Conservation (phyloP, 2,329 filamentous ascomycete genomes). For the Phialemoniopsis sp. region DNA sequence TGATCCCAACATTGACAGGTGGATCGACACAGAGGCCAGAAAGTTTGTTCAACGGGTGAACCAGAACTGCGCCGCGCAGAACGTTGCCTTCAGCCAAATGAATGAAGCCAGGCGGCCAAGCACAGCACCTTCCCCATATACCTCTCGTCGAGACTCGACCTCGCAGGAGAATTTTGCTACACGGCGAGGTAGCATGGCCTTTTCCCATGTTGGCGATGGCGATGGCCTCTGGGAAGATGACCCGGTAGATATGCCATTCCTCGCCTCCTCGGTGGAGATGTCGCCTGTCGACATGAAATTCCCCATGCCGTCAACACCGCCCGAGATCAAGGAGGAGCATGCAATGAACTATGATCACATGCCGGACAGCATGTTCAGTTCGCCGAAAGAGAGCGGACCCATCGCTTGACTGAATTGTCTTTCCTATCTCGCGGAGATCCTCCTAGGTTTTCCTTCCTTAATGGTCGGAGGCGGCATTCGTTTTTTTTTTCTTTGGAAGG, state of each 20-base stretch:
- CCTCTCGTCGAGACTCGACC: no score
- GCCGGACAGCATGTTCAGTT: constrained; percentile 25
- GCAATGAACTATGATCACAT: constrained; percentile 30
- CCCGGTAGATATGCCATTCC: no score
- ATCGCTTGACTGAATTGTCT: no score
- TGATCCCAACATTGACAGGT: constrained; percentile 47
- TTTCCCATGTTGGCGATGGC: constrained; percentile 12
- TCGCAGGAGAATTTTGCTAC: background rate
- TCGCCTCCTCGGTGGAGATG: constrained; percentile 10
- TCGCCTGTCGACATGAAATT: constrained; percentile 12
- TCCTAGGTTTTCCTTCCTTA: no score
- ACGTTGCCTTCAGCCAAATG: constrained; percentile 2
- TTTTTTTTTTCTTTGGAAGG: no score
- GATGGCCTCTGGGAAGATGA: no score
- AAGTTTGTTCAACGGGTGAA: constrained; percentile 31
- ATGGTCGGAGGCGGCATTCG: no score
- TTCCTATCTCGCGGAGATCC: no score
- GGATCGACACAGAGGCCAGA: constrained; percentile 48
- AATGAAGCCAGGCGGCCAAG: background rate
- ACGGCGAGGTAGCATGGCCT: constrained; percentile 13
- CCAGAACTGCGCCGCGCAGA: constrained; percentile 1
- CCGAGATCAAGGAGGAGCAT: constrained; percentile 11
- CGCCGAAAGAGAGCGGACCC: background rate
- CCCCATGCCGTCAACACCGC: constrained; percentile 9
- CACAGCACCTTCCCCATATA: no score